A percentile compares a stretch with the other conserved stretches of the same genome.
Conservation (phyloP, 495 filamentous ascomycete genomes). For the Arthonia radiata region DNA sequence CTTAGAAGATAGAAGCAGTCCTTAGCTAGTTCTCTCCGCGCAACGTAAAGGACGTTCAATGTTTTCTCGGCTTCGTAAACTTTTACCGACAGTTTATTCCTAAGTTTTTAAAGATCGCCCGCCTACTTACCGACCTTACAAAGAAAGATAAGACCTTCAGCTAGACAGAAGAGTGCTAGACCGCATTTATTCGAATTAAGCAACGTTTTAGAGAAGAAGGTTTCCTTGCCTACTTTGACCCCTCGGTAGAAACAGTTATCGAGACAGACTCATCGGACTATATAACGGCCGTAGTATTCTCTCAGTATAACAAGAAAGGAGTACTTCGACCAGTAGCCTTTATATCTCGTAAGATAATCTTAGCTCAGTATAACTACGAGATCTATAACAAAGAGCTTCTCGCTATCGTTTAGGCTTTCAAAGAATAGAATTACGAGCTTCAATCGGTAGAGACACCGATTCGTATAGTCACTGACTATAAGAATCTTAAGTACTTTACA, state of each 20-base stretch:
- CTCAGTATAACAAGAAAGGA: constrained; percentile 8
- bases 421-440: constrained; percentile 12
- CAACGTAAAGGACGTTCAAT: constrained; percentile 8
- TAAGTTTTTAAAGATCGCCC: constrained; percentile 6
- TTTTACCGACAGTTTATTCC: constrained; percentile 15
- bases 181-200: constrained; percentile 23
- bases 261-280: constrained; percentile 10
- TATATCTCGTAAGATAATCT: constrained; percentile 10
- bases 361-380: constrained; percentile 10
- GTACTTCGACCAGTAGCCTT: constrained; percentile 8
- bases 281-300: constrained; percentile 7
- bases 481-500: constrained; percentile 13
- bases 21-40: too few species aligned
- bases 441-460: constrained; percentile 5
- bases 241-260: constrained; percentile 4
- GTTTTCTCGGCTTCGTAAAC: constrained; percentile 14
- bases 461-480: constrained; percentile 13
- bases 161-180: constrained; percentile 18
- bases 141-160: constrained; percentile 6
- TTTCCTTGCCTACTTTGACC: constrained; percentile 9
- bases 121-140: constrained; percentile 3
- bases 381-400: constrained; percentile 17
- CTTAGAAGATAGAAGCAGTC: constrained; percentile 9
- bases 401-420: constrained; percentile 11
- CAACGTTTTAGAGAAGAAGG: constrained; percentile 17